Percentiles rank a stretch among this genome's conserved stretches.
Evolutionary conservation across 805 yeast genomes (phyloP).

Genomic region (Metschnikowia kunwiensis): DNA sequence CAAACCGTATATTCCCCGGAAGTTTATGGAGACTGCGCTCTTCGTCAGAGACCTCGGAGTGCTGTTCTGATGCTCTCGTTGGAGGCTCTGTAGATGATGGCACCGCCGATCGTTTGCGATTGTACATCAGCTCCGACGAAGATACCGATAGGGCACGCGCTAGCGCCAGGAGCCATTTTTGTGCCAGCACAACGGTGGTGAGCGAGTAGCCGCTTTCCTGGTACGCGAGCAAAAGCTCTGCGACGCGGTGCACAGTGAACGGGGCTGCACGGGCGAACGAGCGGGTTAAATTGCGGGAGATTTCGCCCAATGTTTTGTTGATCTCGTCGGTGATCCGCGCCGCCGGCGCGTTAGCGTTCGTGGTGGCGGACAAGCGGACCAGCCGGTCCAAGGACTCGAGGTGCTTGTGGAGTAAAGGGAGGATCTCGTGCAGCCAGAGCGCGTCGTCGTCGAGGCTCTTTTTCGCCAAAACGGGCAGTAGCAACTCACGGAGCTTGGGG

Average conservation of each 20-base stretch:
- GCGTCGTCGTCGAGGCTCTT: constrained; percentile 15
- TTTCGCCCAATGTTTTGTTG: constrained; percentile 3
- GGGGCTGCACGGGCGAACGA: constrained; percentile 24
- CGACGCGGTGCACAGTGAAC: constrained; percentile 18
- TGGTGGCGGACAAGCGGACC: constrained; percentile 6
- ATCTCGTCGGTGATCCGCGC: constrained; percentile 8
- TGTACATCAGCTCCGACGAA: constrained; percentile 10
- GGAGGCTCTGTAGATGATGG: no score
- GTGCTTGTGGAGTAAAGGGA: constrained; percentile 8
- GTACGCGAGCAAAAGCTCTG: constrained; percentile 16
- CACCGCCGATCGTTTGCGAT: constrained; percentile 1
- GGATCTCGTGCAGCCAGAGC: constrained; percentile 11
- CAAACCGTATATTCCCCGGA: constrained; percentile 16
- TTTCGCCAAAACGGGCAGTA: constrained; percentile 11
- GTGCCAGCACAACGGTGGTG: constrained; percentile 12
- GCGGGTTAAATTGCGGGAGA: constrained; percentile 22
- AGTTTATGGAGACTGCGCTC: constrained; percentile 13
- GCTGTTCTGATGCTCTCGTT: no score
- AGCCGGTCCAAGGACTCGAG: constrained; percentile 9
- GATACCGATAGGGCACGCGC: constrained; percentile 14
- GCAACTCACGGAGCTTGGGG: constrained; percentile 9
- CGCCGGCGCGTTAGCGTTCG: constrained; percentile 11
- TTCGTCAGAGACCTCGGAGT: constrained; percentile 5
- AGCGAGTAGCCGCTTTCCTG: constrained; percentile 17
- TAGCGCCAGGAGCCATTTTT: constrained; percentile 17